Evolutionary conservation across 495 filamentous ascomycete species (phyloP).

Genomic region (Hypoxylon perforatum): DNA sequence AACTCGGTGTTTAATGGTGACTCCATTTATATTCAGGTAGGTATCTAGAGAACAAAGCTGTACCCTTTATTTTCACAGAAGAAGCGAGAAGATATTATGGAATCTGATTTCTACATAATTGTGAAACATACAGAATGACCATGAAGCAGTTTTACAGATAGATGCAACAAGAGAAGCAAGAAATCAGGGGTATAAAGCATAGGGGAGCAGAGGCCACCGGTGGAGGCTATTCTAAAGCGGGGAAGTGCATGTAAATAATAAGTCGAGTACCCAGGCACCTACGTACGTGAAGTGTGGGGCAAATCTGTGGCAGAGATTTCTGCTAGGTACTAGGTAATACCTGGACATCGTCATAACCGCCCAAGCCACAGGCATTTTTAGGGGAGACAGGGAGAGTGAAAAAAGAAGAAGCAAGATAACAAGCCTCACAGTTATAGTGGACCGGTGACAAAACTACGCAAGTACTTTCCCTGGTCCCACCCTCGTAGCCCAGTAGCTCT

Average conservation of each 20-base stretch:
- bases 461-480: constrained; percentile 5
- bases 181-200: neutral
- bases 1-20: neutral
- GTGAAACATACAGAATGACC: too few species aligned
- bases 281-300: constrained; percentile 5
- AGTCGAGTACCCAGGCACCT: neutral
- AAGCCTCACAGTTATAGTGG: too few species aligned
- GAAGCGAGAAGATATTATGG: too few species aligned
- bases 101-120: too few species aligned
- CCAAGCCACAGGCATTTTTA: neutral
- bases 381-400: too few species aligned
- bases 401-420: neutral
- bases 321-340: constrained; percentile 21
- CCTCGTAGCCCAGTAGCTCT: constrained; percentile 20
- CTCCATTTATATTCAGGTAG: too few species aligned
- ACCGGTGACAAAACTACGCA: neutral
- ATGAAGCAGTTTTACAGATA: too few species aligned
- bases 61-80: too few species aligned
- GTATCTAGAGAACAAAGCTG: too few species aligned
- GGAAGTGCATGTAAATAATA: constrained; percentile 29
- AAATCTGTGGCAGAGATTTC: constrained; percentile 24
- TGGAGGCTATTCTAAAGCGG: constrained; percentile 10
- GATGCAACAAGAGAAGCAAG: too few species aligned
- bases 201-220: neutral
- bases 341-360: constrained; percentile 5